phyloP scores from a whole-genome alignment of 345 rosid species.

The Euphorbia tirucalli region DNA sequence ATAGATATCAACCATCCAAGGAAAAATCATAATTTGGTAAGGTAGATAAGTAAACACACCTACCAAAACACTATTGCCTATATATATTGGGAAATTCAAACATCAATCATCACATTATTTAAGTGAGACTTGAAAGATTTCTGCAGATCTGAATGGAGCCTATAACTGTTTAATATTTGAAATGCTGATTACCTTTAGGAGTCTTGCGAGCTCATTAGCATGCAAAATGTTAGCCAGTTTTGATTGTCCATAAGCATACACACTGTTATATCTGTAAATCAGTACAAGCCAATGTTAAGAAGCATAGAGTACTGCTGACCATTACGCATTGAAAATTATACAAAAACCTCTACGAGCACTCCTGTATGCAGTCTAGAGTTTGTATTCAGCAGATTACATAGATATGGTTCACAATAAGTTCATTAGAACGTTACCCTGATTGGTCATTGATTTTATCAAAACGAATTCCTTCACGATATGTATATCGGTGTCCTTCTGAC shows the following conservation, averaged over 20 bases:
- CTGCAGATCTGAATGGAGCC: neutral
- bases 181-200: constrained; percentile 50
- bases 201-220: constrained; percentile 73
- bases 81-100: neutral
- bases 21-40: neutral
- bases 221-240: constrained; percentile 81
- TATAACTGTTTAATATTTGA: neutral
- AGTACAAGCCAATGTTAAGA: neutral
- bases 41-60: neutral
- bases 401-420: neutral
- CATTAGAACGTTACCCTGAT: constrained; percentile 29
- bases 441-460: constrained; percentile 42
- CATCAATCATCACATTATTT: neutral
- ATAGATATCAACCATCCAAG: neutral
- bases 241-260: constrained; percentile 53
- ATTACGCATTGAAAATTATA: neutral
- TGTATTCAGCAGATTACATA: neutral
- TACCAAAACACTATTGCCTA: neutral
- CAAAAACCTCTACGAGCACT: neutral
- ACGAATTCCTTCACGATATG: constrained; percentile 45
- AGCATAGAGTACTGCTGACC: neutral
- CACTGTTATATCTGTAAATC: constrained; percentile 41
- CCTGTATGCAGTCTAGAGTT: neutral
- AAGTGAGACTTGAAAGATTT: neutral
- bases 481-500: constrained; percentile 35